phyloP scores from a whole-genome alignment of 1,139 yeast species.

The Waltiozyma sp. region DNA sequence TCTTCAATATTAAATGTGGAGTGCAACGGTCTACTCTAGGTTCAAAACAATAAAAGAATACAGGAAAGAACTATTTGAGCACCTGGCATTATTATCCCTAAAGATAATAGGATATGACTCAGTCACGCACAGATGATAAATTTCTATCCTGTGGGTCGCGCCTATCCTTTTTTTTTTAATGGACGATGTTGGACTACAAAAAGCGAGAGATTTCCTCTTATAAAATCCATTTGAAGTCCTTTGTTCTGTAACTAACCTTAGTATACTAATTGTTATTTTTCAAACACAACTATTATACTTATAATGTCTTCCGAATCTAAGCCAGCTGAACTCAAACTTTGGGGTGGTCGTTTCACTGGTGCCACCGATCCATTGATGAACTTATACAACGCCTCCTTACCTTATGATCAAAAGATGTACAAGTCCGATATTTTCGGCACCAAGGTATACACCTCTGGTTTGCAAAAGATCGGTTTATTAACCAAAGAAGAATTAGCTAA shows the following conservation, averaged over 20 bases:
- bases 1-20: background rate
- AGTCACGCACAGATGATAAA: no score
- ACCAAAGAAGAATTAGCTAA: constrained; percentile 59
- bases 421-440: constrained; percentile 92
- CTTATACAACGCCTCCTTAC: constrained; percentile 88
- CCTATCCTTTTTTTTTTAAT: no score
- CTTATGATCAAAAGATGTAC: constrained; percentile 92
- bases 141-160: no score
- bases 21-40: background rate
- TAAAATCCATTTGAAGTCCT: no score
- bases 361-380: constrained; percentile 97
- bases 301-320: constrained; percentile 15
- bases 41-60: no score
- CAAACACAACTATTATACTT: background rate
- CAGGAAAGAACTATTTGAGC: no score
- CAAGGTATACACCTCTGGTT: constrained; percentile 81
- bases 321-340: constrained; percentile 53
- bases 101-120: no score
- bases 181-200: no score
- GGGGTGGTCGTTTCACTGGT: constrained; percentile 99
- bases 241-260: no score
- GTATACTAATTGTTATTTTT: no score
- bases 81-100: no score
- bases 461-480: constrained; percentile 66
- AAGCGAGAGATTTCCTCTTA: no score